Evolutionary conservation across 768 basidiomycete genomes (phyloP).

Genomic region (Cyathus striatus): DNA sequence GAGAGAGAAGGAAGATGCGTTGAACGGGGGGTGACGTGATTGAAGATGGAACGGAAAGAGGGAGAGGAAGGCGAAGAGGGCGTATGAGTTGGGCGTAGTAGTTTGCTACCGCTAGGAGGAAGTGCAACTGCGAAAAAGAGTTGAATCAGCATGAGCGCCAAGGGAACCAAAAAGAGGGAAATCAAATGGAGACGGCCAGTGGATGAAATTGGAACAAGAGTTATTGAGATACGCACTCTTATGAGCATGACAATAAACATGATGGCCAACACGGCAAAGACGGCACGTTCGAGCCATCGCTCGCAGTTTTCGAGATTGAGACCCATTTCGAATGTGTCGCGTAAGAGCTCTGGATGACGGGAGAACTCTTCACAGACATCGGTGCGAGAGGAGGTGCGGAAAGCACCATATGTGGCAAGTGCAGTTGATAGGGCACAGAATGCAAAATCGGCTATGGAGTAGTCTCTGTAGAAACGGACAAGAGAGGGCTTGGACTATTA

Average conservation of each 20-base stretch:
- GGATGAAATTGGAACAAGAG: neutral
- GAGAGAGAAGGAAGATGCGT: slow-evolving; percentile 55
- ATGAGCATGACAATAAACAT: slow-evolving; percentile 61
- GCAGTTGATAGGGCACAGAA: slow-evolving; percentile 59
- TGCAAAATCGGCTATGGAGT: slow-evolving; percentile 72
- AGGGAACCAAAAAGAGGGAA: neutral
- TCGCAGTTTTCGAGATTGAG: slow-evolving; percentile 80
- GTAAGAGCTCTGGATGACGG: slow-evolving; percentile 69
- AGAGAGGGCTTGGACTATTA: slow-evolving; percentile 54
- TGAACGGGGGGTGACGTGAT: slow-evolving; percentile 31
- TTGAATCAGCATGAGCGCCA: neutral
- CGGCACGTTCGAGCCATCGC: slow-evolving; percentile 66
- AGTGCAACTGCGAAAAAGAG: slow-evolving; percentile 51
- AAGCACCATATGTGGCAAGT: slow-evolving; percentile 53
- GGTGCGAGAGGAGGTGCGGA: slow-evolving; percentile 49
- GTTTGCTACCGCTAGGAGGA: slow-evolving; percentile 66
- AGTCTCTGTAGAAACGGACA: slow-evolving; percentile 80
- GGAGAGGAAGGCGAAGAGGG: slow-evolving; percentile 19
- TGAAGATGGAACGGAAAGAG: slow-evolving; percentile 8
- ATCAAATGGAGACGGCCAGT: slow-evolving; percentile 3
- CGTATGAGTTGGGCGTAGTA: slow-evolving; percentile 54
- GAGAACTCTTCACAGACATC: slow-evolving; percentile 72
- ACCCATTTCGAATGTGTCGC: slow-evolving; percentile 64
- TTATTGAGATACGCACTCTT: slow-evolving; percentile 41
- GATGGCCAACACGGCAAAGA: slow-evolving; percentile 51